phyloP scores from a whole-genome alignment of 345 rosid species.

The Eutrema japonicum region DNA sequence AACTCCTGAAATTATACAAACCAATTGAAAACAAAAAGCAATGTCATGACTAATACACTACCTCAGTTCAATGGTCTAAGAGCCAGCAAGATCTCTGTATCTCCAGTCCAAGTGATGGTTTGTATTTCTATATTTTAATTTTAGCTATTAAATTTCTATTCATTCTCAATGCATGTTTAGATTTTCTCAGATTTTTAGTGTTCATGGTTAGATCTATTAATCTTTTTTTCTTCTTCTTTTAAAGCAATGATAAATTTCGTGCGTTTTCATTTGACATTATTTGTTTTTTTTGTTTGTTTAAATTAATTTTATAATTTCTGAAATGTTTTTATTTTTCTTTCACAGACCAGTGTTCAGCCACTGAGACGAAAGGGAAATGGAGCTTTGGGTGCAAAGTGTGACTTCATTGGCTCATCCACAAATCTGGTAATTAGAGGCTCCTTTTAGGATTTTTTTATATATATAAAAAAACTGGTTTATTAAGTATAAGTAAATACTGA shows the following conservation, averaged over 20 bases:
- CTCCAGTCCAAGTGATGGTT: slow-evolving; percentile 65
- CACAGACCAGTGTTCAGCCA: slow-evolving; percentile 58
- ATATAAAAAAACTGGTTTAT: background rate
- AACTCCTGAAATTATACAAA: background rate
- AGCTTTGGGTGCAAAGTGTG: slow-evolving; percentile 76
- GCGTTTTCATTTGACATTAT: background rate
- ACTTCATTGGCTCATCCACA: slow-evolving; percentile 88
- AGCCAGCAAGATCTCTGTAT: slow-evolving; percentile 48
- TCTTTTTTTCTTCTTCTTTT: background rate
- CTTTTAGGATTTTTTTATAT: too few species aligned
- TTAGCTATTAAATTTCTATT: too few species aligned
- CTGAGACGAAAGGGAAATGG: slow-evolving; percentile 71
- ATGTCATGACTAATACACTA: slow-evolving; percentile 52
- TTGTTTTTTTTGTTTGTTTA: background rate
- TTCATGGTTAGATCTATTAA: background rate
- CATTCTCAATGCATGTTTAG: too few species aligned
- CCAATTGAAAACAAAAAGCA: background rate
- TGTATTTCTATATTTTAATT: slow-evolving; percentile 3
- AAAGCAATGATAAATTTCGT: too few species aligned
- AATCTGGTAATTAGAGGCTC: slow-evolving; percentile 56
- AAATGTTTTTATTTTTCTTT: background rate
- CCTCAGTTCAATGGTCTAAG: slow-evolving; percentile 71
- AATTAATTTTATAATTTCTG: too few species aligned
- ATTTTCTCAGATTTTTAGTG: background rate
- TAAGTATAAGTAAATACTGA: background rate